Base-by-base conservation (phyloP, 768 basidiomycete genomes). In the Panaeolus papilionaceus region DNA sequence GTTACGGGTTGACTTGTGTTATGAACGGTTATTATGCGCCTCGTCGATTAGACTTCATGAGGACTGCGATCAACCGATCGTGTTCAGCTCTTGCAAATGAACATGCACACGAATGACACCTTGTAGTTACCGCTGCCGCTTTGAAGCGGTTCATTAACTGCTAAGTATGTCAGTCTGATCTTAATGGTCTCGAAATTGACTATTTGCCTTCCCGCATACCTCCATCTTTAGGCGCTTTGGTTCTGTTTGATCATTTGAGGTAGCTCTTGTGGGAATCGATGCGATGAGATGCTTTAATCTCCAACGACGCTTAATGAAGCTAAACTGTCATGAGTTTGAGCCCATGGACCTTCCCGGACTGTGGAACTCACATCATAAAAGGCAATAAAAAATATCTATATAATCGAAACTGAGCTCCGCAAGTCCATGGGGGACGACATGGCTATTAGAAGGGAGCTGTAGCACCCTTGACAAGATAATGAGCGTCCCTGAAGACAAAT, bases 171-270 rank as follows among this genome's bases (percentile, higher is more conserved):
- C 54, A 33, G 26, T 58, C 47, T 58, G 54, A 58, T 58, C 54
- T 58, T 58, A 58, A 58, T 58, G 26, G 26, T 10, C 11, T 58
- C 10, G 54, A 58, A 58, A 58, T 58, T 58, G 54, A 58, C 54
- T 58, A 58, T 58, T 58, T 58, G 16, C 54, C 54, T 58, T 58
- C 54, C 54, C 54, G 54, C 28, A 28, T 33, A 58, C 54, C 54
- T 58, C 26, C 14, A 33, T 37, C 12, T 58, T 58, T 58, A 58
- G 54, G 54, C 54, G 54, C 54, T 58, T 58, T 58, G 49, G 28
- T 58, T 58, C 54, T 58, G 28, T 58, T 16, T 58, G 54, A 58
- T 58, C 54, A 16, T 37, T 58, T 37, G 14, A 58, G 33, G 2
- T 58, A 33, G 9, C 1, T 3, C 4, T 6, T 58, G 54, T 28